Percentiles rank a stretch among this genome's conserved stretches.
These are phyloP conservation scores for Capsella bursapastoris DNA, from an alignment of 345 rosid species.

Conservation along the genomic window DNA sequence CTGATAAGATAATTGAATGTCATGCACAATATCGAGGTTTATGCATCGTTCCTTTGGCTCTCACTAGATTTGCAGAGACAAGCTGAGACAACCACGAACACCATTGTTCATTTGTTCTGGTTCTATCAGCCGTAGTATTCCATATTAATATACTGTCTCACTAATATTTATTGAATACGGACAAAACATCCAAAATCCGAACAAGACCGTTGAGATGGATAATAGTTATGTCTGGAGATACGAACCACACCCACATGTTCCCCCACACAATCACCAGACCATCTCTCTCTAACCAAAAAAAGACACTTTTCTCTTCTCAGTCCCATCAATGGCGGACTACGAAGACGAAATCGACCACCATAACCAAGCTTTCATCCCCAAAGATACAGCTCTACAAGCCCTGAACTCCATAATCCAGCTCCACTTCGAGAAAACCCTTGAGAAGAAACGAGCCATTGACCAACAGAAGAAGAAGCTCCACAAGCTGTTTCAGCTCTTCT, in stretches of 20 bases:
- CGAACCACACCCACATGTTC: conserved; percentile 44
- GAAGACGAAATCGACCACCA: conserved; percentile 54
- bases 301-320: conserved; percentile 6
- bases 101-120: not conserved
- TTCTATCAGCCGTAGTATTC: not conserved
- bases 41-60: not conserved
- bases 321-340: conserved; percentile 72
- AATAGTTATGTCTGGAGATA: conserved; percentile 38
- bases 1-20: not conserved
- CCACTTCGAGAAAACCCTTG: conserved; percentile 96
- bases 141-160: not conserved
- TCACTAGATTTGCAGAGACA: conserved; percentile 9
- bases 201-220: conserved; percentile 41
- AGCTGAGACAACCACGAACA: not conserved
- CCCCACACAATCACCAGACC: conserved; percentile 16
- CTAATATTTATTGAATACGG: conserved; percentile 6
- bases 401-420: conserved; percentile 93
- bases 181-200: conserved; percentile 17
- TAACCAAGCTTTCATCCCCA: conserved; percentile 61
- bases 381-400: conserved; percentile 89
- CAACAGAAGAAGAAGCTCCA: conserved; percentile 94
- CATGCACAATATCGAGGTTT: not conserved
- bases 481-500: conserved; percentile 88
- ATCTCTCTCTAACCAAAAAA: conserved; percentile 6
- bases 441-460: conserved; percentile 93